These are phyloP conservation scores for Epichloe baconii DNA, from an alignment of 2,329 filamentous ascomycete species.

Conservation along the genomic window DNA sequence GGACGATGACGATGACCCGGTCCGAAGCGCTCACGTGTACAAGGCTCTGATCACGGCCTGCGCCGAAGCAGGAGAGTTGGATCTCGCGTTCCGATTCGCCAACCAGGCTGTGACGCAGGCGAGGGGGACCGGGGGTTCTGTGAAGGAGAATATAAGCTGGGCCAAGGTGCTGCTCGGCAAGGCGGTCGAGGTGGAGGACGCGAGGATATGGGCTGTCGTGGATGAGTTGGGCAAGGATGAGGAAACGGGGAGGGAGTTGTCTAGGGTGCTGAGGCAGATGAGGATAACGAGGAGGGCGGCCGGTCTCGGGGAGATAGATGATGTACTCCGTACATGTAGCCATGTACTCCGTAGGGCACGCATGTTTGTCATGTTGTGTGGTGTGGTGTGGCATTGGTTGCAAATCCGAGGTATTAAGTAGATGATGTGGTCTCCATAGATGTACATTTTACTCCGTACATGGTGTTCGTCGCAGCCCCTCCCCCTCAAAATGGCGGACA, in stretches of 20 bases:
- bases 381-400: no score
- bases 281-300: constrained; percentile 11
- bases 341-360: no score
- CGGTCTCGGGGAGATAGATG: not conserved
- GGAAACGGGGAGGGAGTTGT: constrained; percentile 10
- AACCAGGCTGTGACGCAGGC: constrained; percentile 5
- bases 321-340: not conserved
- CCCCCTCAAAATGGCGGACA: no score
- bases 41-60: constrained; percentile 18
- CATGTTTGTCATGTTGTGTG: no score
- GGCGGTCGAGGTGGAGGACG: constrained; percentile 17
- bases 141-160: constrained; percentile 13
- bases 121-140: not conserved
- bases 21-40: constrained; percentile 10
- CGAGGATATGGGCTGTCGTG: constrained; percentile 20
- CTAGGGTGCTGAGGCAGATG: constrained; percentile 13
- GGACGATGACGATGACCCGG: constrained; percentile 5
- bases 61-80: constrained; percentile 16
- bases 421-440: no score
- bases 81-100: constrained; percentile 22
- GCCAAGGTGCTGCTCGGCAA: constrained; percentile 15
- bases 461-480: no score
- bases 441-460: no score
- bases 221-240: constrained; percentile 15
- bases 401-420: no score